Evolutionary conservation across 257 asterid genomes (phyloP), one percentile per base, ranked within the genome.

Genomic region (Haberlea rhodopensis): DNA sequence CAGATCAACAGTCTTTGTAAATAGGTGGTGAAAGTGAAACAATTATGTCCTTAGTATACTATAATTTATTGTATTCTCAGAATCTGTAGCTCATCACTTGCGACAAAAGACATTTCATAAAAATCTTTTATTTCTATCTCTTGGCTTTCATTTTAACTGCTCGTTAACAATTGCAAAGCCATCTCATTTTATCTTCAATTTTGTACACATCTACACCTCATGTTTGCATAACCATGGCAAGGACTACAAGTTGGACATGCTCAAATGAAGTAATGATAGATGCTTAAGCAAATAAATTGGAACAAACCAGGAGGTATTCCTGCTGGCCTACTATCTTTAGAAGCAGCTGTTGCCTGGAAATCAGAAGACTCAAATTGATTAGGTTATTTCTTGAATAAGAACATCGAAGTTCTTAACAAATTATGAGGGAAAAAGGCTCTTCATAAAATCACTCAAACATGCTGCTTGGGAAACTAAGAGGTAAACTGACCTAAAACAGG

Each of bases 291-390:
- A 18, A 26, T 48, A 75, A 64, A 7, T 48, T 7, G 15, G 52
- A 68, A 63, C 85, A 78, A 68, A 91, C 97, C 95, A 69, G 95
- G 69, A 76, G 91, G 52, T 63, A 79, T 83, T 58, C 84, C 84
- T n/a, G 87, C 80, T 51, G 81, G 32, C 64, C 56, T 71, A 74
- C 46, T 77, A 57, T 71, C 87, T 58, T 63, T 79, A 54, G 85
- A 57, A 60, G 84, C 77, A 60, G 94, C 52, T 51, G 80, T 40
- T 60, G 73, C 85, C 98, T 91, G 83, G 69, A 71, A 77, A 60
- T 60, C 53, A 62, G 27, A 68, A 70, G 40, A 67, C 32, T n/a
- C n/a, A n/a, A n/a, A 40, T 24, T 27, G 2, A 34, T 61, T 22
- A 63, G 67, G 57, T 48, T 31, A 22, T 28, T 54, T 37, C 21